These are phyloP conservation scores for Aspergillus sp. DNA, from an alignment of 2,329 filamentous ascomycete genomes.

Conservation along the genomic window DNA sequence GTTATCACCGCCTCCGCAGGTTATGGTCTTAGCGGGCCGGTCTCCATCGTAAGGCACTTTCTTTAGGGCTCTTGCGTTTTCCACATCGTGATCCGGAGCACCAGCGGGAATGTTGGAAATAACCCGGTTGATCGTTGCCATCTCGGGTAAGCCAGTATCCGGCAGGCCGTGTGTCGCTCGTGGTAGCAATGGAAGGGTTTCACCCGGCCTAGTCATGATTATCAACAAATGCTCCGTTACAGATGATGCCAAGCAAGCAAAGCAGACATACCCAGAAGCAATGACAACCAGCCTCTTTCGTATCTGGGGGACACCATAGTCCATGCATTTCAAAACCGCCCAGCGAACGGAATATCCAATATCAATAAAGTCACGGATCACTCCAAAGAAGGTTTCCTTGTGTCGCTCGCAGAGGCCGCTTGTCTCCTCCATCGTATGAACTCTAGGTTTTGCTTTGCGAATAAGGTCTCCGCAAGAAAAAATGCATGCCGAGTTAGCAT, in stretches of 20 bases:
- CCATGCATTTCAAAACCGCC: conserved; percentile 55
- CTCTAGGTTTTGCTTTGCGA: conserved; percentile 58
- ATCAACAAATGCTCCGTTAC: not conserved
- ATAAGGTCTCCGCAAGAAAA: conserved; percentile 56
- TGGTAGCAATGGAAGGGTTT: conserved; percentile 67
- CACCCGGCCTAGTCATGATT: conserved; percentile 58
- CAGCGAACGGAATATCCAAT: conserved; percentile 70
- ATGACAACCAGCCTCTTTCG: conserved; percentile 54
- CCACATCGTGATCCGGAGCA: conserved; percentile 45
- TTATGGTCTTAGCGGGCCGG: conserved; percentile 60
- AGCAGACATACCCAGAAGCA: conserved; percentile 50
- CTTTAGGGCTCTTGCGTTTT: conserved; percentile 19
- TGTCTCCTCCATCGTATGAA: conserved; percentile 79
- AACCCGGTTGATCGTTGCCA: conserved; percentile 43
- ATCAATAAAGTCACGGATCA: conserved; percentile 65
- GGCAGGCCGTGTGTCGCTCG: conserved; percentile 54
- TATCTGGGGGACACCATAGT: conserved; percentile 52
- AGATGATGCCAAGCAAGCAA: not conserved
- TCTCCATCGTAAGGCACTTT: conserved; percentile 49
- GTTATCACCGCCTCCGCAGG: conserved; percentile 58
- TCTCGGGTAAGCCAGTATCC: conserved; percentile 31
- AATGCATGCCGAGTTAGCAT: conserved; percentile 63
- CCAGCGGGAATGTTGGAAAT: conserved; percentile 42
- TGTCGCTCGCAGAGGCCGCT: conserved; percentile 63
- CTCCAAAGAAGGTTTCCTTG: conserved; percentile 55